phyloP scores from a whole-genome alignment of 2,329 filamentous ascomycete species.

The Verticillium tricorpus region DNA sequence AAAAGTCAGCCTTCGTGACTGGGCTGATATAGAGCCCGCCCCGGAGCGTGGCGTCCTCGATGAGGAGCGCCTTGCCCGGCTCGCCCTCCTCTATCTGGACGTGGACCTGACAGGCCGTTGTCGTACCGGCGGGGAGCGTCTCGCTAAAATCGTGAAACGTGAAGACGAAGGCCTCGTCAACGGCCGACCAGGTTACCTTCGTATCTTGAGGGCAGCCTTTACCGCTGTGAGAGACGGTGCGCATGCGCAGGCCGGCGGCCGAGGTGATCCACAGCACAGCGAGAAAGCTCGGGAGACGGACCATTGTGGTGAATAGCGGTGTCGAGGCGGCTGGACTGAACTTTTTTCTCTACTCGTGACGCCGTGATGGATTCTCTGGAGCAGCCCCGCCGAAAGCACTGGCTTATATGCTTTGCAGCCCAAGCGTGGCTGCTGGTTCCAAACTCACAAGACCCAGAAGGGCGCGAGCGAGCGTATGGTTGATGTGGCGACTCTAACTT shows the following conservation, averaged over 20 bases:
- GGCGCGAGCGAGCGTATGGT: not conserved
- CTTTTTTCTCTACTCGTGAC: not conserved
- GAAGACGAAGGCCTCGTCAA: constrained; percentile 23
- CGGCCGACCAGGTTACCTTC: constrained; percentile 11
- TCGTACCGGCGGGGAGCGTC: constrained; percentile 28
- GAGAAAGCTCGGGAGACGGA: not conserved
- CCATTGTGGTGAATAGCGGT: not conserved
- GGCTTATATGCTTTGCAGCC: not conserved
- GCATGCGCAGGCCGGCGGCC: constrained; percentile 2
- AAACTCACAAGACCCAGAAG: not conserved
- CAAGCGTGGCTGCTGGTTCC: not conserved
- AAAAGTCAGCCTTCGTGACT: constrained; percentile 6
- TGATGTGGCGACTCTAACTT: not conserved
- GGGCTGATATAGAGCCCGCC: constrained; percentile 9
- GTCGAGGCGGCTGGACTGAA: not conserved
- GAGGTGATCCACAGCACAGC: not conserved
- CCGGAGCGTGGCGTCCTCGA: constrained; percentile 8
- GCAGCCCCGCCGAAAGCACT: not conserved
- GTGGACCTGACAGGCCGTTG: constrained; percentile 10
- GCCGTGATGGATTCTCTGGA: not conserved
- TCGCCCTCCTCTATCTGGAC: constrained; percentile 8
- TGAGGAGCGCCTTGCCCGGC: constrained; percentile 3
- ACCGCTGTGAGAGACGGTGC: constrained; percentile 7
- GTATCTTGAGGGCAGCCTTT: constrained; percentile 6
- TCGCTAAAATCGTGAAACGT: constrained; percentile 34